Base-by-base conservation (phyloP, 345 rosid species). In the Aquilaria malaccensis region DNA sequence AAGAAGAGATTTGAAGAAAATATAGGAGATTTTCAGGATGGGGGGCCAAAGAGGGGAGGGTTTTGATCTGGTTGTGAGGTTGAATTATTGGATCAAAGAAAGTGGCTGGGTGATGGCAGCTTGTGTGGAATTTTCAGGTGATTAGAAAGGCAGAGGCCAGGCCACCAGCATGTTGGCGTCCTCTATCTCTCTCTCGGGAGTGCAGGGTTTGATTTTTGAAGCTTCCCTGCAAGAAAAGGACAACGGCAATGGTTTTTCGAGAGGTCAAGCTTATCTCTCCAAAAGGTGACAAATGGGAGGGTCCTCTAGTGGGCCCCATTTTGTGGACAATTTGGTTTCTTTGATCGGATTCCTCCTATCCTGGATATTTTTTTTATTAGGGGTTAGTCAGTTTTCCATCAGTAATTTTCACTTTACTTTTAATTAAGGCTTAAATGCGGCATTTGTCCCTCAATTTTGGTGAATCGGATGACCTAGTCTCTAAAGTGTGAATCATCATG, bases 261-360 rank as follows among this genome's bases (percentile, higher is more conserved):
- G 69, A 3, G 43, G 43, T 9, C 7, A 37, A 37, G 58, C 81
- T 77, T 74, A 78, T 79, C 83, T 69, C 61, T 9, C n/a, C 7
- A 9, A 65, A 53, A 60, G 50, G 55, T 54, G 77, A 60, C 78
- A 74, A 72, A 60, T 4, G 52, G 33, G 32, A 43, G 41, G 50
- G 56, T 64, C 80, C 79, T 59, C 77, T 63, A n/a, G 3, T 6
- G 71, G 83, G 79, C 11, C 80, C 77, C 70, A 65, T 70, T 1
- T 2, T 56, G 9, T 22, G 50, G 60, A 58, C 65, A 65, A 70
- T 70, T 10, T 45, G 67, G 70, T 56, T 14, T 43, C 45, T 10
- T 46, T 15, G 53, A 59, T 50, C 7, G 70, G 70, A 0, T 61
- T 5, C 43, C 7, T 37, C 43, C 7, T 37, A 37, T 37, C 57